Evolutionary conservation across 1,139 yeast genomes (phyloP).

Genomic region (Geotrichum macrosporum): DNA sequence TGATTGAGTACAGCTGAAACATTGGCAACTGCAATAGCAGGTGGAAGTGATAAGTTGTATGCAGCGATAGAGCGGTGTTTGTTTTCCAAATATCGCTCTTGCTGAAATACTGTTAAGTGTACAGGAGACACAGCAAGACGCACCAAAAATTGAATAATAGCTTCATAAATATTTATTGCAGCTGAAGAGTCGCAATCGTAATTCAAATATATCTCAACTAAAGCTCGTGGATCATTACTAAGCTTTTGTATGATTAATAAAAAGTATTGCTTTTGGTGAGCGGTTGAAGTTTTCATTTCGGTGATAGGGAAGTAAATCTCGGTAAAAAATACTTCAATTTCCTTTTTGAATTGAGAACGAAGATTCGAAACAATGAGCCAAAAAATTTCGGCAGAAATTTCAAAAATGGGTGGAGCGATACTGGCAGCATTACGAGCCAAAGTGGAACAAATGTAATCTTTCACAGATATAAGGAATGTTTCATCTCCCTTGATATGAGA

Average conservation of each 20-base stretch:
- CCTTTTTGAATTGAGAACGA: conserved; percentile 82
- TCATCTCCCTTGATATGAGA: conserved; percentile 59
- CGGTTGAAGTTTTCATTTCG: conserved; percentile 84
- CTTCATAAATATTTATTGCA: conserved; percentile 82
- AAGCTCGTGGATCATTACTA: conserved; percentile 82
- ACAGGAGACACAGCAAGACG: conserved; percentile 66
- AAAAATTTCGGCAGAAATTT: conserved; percentile 84
- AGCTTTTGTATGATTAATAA: conserved; percentile 72
- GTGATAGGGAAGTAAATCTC: conserved; percentile 93
- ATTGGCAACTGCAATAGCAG: conserved; percentile 69
- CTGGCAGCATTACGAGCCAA: conserved; percentile 92
- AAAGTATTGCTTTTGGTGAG: conserved; percentile 87
- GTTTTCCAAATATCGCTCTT: conserved; percentile 60
- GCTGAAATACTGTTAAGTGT: conserved; percentile 67
- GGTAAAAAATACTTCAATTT: conserved; percentile 86
- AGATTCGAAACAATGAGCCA: conserved; percentile 83
- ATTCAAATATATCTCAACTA: conserved; percentile 88
- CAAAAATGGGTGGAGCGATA: conserved; percentile 86
- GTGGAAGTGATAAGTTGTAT: conserved; percentile 67
- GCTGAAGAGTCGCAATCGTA: conserved; percentile 82
- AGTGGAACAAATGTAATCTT: conserved; percentile 78
- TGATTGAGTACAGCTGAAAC: conserved; percentile 54
- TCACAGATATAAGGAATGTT: conserved; percentile 68
- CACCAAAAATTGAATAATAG: conserved; percentile 71
- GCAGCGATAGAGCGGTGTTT: conserved; percentile 61